These are phyloP conservation scores for Dendrobium chrysotoxum DNA, from an alignment of 106 monocot genomes.

Conservation along the genomic window DNA sequence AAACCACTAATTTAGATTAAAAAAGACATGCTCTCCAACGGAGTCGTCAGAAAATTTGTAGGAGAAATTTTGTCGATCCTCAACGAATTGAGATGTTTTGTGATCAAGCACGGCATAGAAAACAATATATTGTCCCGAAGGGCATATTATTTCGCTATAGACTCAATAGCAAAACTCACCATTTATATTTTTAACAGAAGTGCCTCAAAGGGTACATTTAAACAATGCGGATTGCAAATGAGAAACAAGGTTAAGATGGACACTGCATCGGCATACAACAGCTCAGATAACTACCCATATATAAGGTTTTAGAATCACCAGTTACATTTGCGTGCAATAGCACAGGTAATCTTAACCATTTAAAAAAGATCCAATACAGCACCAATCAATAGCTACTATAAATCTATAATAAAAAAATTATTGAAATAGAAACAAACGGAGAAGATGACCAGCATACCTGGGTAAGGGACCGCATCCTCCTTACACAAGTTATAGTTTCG, in stretches of 20 bases:
- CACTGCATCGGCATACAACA: neutral
- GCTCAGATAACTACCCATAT: neutral
- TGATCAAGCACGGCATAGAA: no score
- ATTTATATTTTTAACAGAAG: neutral
- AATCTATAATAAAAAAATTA: neutral
- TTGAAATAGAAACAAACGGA: neutral
- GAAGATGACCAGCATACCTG: slow-evolving; percentile 34
- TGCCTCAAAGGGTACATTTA: neutral
- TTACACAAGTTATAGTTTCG: slow-evolving; percentile 55
- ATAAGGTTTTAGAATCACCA: neutral
- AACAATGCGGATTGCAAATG: neutral
- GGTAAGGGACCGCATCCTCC: slow-evolving; percentile 74
- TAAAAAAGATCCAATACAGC: neutral
- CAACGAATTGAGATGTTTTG: no score
- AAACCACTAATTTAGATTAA: no score
- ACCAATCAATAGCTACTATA: neutral
- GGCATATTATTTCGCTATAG: neutral
- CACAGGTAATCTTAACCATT: neutral
- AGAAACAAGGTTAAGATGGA: neutral
- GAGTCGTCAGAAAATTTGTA: no score
- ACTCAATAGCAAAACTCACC: neutral
- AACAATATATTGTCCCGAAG: neutral
- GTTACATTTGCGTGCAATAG: neutral
- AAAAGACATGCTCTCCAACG: no score
- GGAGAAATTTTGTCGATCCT: neutral